Percentiles rank a stretch among this genome's conserved stretches.
phyloP scores from a whole-genome alignment of 208 protist species.

The Crithidia sp. region DNA sequence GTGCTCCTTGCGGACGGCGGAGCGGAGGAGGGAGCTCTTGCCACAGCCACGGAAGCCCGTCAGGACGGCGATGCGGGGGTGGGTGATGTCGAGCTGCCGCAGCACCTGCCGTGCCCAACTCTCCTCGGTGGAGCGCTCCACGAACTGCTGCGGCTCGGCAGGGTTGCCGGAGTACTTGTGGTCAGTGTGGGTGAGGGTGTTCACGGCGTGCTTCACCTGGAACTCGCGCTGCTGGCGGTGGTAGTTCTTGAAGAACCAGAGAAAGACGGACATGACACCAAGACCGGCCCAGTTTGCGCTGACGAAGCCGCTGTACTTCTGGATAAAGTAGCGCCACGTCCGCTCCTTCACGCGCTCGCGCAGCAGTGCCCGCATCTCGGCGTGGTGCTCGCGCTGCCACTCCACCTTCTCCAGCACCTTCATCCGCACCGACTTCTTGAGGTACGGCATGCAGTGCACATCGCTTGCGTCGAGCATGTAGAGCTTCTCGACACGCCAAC shows the following conservation, averaged over 20 bases:
- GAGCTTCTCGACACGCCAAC: constrained; percentile 62
- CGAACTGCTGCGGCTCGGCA: constrained; percentile 32
- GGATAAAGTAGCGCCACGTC: constrained; percentile 65
- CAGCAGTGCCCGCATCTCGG: constrained; percentile 55
- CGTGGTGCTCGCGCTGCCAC: constrained; percentile 64
- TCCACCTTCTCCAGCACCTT: constrained; percentile 70
- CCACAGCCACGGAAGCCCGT: constrained; percentile 61
- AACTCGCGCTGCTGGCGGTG: constrained; percentile 56
- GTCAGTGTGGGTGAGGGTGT: constrained; percentile 57
- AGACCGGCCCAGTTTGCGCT: constrained; percentile 68
- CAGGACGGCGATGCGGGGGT: constrained; percentile 68
- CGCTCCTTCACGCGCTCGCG: constrained; percentile 74
- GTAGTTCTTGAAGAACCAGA: constrained; percentile 79
- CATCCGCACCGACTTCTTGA: constrained; percentile 61
- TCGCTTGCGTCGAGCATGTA: constrained; percentile 55
- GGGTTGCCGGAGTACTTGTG: constrained; percentile 24
- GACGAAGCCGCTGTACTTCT: constrained; percentile 76
- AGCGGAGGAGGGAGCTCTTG: constrained; percentile 69
- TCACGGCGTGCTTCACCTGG: constrained; percentile 72
- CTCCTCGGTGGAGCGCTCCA: constrained; percentile 68
- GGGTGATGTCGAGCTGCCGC: constrained; percentile 65
- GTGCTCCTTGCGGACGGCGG: constrained; percentile 75
- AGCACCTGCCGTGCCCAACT: constrained; percentile 76
- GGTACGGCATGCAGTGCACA: constrained; percentile 55
- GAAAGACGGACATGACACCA: constrained; percentile 68